A percentile compares a stretch with the other conserved stretches of the same genome.
phyloP scores from a whole-genome alignment of 371 early-diverging fungal genomes.

The Mortierella sp. region DNA sequence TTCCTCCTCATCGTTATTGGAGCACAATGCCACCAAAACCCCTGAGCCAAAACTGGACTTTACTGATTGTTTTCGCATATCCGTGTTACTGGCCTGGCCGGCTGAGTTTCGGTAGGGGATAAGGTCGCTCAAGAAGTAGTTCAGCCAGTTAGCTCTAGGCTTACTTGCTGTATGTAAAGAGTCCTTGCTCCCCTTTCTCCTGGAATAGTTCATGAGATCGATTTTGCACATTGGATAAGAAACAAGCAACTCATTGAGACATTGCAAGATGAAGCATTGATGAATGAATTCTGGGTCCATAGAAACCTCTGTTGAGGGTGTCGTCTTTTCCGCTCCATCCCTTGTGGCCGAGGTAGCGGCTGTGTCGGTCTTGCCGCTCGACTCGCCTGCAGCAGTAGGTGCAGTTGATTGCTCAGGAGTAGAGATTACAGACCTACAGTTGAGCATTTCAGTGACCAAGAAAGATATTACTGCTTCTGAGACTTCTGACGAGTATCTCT shows the following conservation, averaged over 20 bases:
- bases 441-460: slow-evolving; percentile 62
- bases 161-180: slow-evolving; percentile 30
- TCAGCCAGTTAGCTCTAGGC: slow-evolving; percentile 54
- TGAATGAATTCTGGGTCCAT: slow-evolving; percentile 64
- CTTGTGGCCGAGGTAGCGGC: not conserved
- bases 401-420: not conserved
- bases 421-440: not conserved
- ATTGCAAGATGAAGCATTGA: slow-evolving; percentile 88
- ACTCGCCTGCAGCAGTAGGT: not conserved
- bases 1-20: slow-evolving; percentile 60
- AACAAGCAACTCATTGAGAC: slow-evolving; percentile 85
- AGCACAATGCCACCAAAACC: slow-evolving; percentile 70
- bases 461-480: slow-evolving; percentile 60
- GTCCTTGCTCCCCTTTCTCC: slow-evolving; percentile 64
- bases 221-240: slow-evolving; percentile 87
- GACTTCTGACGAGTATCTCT: slow-evolving; percentile 56
- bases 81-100: slow-evolving; percentile 61
- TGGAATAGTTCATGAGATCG: slow-evolving; percentile 75
- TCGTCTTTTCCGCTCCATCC: slow-evolving; percentile 6
- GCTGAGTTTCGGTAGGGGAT: slow-evolving; percentile 69
- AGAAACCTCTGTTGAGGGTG: slow-evolving; percentile 2
- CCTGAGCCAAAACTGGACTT: slow-evolving; percentile 78
- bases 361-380: not conserved
- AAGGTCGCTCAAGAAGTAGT: slow-evolving; percentile 71
- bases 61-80: slow-evolving; percentile 68